Percentiles rank a stretch among this genome's conserved stretches.
Conservation (phyloP, 164 flowering plant genomes). For the Magnolia sinica region DNA sequence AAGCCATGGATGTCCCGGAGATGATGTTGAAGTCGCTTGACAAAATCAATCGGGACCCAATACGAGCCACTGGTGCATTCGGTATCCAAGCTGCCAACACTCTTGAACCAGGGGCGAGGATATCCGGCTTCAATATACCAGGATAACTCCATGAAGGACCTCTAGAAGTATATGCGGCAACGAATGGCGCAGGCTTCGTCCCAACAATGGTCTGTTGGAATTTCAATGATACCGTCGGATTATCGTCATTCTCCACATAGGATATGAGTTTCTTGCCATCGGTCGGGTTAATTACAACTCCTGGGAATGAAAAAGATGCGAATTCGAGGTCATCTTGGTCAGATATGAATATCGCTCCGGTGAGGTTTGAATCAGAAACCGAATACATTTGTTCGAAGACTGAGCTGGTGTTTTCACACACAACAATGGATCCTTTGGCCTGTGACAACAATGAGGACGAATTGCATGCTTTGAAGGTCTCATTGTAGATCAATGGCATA, state of each 20-base stretch:
- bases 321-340: slow-evolving; percentile 3
- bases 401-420: slow-evolving; percentile 30
- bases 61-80: neutral
- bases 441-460: neutral
- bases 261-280: neutral
- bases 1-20: too few species aligned
- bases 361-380: slow-evolving; percentile 18
- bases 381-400: slow-evolving; percentile 26
- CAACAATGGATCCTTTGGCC: slow-evolving; percentile 9
- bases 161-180: too few species aligned
- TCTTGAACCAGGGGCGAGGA: too few species aligned
- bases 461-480: slow-evolving; percentile 14
- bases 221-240: neutral
- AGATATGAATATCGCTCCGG: slow-evolving; percentile 53
- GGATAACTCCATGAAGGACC: too few species aligned
- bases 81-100: neutral
- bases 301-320: neutral
- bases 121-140: too few species aligned
- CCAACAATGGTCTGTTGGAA: too few species aligned
- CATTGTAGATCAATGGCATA: slow-evolving; percentile 7
- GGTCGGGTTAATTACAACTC: neutral
- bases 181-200: too few species aligned
- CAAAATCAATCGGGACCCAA: too few species aligned
- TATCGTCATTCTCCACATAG: neutral
- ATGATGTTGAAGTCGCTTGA: too few species aligned